These are phyloP conservation scores for Lachancea sp. DNA, from an alignment of 805 yeast genomes.

Conservation along the genomic window DNA sequence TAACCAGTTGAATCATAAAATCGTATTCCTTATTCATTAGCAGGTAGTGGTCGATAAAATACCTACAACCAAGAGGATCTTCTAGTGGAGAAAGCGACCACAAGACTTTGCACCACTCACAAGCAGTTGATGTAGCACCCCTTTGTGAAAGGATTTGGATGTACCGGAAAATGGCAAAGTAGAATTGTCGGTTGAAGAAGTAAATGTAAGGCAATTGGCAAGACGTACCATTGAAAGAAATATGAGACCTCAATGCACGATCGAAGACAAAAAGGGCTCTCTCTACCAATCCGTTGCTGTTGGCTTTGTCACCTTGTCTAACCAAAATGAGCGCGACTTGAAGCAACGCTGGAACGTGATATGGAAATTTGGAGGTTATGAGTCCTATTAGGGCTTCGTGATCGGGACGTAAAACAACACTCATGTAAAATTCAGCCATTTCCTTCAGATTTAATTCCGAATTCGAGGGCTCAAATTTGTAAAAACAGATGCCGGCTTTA, in stretches of 20 bases:
- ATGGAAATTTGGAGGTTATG: constrained; percentile 52
- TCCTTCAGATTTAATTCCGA: constrained; percentile 34
- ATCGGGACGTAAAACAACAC: constrained; percentile 69
- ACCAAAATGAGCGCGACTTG: constrained; percentile 70
- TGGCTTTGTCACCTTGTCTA: constrained; percentile 66
- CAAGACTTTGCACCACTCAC: constrained; percentile 64
- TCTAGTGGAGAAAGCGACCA: constrained; percentile 66
- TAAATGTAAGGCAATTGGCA: constrained; percentile 70
- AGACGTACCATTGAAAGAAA: constrained; percentile 48
- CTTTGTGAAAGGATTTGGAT: constrained; percentile 65
- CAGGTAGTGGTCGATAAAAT: constrained; percentile 76
- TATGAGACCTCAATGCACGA: constrained; percentile 56
- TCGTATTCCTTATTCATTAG: constrained; percentile 57
- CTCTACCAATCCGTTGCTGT: constrained; percentile 69
- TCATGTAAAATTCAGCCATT: constrained; percentile 49
- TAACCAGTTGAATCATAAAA: constrained; percentile 51
- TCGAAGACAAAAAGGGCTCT: constrained; percentile 75
- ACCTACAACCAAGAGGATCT: constrained; percentile 80
- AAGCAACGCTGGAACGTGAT: constrained; percentile 69
- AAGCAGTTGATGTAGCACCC: constrained; percentile 72
- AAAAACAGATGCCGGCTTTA: constrained; percentile 49
- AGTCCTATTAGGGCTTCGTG: constrained; percentile 62
- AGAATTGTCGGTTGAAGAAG: constrained; percentile 71
- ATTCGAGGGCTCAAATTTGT: constrained; percentile 40
- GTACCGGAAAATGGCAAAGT: constrained; percentile 65